phyloP scores from a whole-genome alignment of 371 early-diverging fungal species.

The Mortierella sp. region DNA sequence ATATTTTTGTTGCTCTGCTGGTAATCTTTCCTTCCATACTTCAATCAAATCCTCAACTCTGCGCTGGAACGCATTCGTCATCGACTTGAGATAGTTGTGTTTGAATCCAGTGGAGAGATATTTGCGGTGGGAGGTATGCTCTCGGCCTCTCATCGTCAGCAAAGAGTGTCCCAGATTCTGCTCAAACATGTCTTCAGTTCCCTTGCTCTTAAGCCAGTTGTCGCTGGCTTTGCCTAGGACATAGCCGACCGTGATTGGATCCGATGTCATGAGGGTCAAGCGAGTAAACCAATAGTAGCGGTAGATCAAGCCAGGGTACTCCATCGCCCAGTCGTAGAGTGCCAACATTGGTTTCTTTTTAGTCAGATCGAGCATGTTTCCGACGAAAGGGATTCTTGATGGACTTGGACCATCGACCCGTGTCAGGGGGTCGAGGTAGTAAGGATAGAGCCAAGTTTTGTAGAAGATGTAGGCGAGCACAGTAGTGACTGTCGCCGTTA shows the following conservation, averaged over 20 bases:
- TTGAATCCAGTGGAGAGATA: conserved; percentile 41
- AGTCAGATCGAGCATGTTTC: conserved; percentile 43
- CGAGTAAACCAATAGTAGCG: conserved; percentile 56
- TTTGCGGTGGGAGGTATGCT: conserved; percentile 37
- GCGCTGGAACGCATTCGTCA: conserved; percentile 37
- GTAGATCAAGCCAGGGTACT: conserved; percentile 44
- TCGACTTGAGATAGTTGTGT: conserved; percentile 49
- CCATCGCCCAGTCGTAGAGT: conserved; percentile 55
- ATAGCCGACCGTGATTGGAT: conserved; percentile 50
- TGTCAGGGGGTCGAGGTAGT: conserved; percentile 36
- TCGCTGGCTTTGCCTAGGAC: conserved; percentile 51
- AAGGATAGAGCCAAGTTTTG: conserved; percentile 43
- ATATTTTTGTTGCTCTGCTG: not conserved
- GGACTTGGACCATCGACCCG: conserved; percentile 37
- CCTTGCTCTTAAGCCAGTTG: conserved; percentile 56
- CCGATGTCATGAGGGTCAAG: conserved; percentile 49
- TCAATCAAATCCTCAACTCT: conserved; percentile 35
- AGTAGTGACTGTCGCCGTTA: conserved; percentile 20
- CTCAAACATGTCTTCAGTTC: conserved; percentile 34
- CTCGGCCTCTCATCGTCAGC: conserved; percentile 33
- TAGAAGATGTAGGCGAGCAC: conserved; percentile 37
- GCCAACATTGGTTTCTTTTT: conserved; percentile 49
- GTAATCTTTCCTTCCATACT: conserved; percentile 24
- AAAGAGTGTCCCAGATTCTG: conserved; percentile 49
- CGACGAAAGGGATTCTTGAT: conserved; percentile 40